phyloP scores from a whole-genome alignment of 1,139 yeast genomes.

The Entelexis sorbosivorans region DNA sequence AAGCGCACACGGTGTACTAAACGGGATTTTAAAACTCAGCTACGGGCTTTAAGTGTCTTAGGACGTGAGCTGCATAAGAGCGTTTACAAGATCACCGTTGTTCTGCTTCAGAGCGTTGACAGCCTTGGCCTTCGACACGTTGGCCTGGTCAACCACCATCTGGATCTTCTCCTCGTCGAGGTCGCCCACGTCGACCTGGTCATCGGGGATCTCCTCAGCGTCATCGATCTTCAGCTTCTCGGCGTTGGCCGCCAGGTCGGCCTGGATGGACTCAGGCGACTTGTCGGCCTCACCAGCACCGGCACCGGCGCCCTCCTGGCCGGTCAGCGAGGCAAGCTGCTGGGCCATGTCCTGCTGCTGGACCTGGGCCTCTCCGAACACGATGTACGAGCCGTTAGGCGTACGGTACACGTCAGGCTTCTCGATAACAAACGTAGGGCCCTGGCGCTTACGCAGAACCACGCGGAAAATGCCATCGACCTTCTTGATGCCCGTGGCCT shows the following conservation, averaged over 20 bases:
- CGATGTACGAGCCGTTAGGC: conserved; percentile 84
- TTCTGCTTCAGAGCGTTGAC: conserved; percentile 79
- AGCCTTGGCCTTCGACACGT: conserved; percentile 79
- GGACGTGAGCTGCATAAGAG: conserved; percentile 67
- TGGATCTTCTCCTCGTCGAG: conserved; percentile 68
- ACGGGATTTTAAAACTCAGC: too few species aligned
- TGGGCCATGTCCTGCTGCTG: conserved; percentile 30
- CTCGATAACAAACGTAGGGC: conserved; percentile 86
- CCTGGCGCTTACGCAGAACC: conserved; percentile 89
- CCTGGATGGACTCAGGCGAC: conserved; percentile 74
- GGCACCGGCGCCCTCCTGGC: conserved; percentile 30
- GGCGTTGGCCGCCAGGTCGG: conserved; percentile 72
- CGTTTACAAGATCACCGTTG: conserved; percentile 90
- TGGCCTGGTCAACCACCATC: conserved; percentile 81
- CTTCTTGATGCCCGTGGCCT: conserved; percentile 83
- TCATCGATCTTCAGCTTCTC: conserved; percentile 23
- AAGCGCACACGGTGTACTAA: too few species aligned
- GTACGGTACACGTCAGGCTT: conserved; percentile 92
- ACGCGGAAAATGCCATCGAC: conserved; percentile 91
- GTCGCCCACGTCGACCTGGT: conserved; percentile 68
- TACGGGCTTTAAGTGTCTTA: conserved; percentile 16
- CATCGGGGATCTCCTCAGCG: conserved; percentile 47
- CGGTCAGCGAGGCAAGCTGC: conserved; percentile 31
- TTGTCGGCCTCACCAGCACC: conserved; percentile 38
- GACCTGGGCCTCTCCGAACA: conserved; percentile 95